Evolutionary conservation across 306 rosid genomes (phyloP).

Genomic region (Arachis stenosperma): DNA sequence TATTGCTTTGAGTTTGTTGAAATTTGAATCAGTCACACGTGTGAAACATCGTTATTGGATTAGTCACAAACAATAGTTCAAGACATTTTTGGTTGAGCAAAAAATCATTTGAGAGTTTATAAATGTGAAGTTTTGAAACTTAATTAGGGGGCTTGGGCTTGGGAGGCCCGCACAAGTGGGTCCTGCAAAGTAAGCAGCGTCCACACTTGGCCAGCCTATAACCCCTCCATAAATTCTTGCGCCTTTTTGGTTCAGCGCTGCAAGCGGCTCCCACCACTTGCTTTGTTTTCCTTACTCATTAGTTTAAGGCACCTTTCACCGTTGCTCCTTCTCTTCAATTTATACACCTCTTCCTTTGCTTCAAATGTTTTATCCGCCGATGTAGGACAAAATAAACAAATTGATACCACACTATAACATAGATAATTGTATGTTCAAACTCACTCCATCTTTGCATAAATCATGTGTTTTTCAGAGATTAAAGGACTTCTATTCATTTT

Average conservation of each 20-base stretch:
- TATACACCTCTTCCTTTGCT: not conserved
- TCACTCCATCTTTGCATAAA: too few relatives aligned
- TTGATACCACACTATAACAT: too few relatives aligned
- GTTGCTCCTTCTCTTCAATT: fast-evolving
- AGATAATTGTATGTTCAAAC: too few relatives aligned
- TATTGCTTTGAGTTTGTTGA: too few relatives aligned
- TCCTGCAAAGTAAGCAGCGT: constrained; percentile 95
- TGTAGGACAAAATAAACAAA: not conserved
- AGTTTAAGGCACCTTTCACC: constrained; percentile 21
- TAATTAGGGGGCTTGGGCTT: not conserved
- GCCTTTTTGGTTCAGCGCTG: constrained; percentile 45
- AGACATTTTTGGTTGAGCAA: too few relatives aligned
- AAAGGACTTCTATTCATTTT: too few relatives aligned
- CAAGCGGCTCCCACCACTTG: constrained; percentile 80
- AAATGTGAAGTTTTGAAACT: not conserved
- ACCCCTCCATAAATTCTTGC: constrained; percentile 84
- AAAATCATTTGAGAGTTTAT: too few relatives aligned
- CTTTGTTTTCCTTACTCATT: constrained; percentile 99
- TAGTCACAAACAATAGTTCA: too few relatives aligned
- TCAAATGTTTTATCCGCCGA: not conserved
- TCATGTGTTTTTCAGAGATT: too few relatives aligned
- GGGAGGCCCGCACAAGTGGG: constrained; percentile 86
- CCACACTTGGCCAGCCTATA: constrained; percentile 71
- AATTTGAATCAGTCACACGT: too few relatives aligned
- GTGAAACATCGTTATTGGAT: too few relatives aligned